phyloP scores from a whole-genome alignment of 768 basidiomycete species.

The Clitopilus hobsonii region DNA sequence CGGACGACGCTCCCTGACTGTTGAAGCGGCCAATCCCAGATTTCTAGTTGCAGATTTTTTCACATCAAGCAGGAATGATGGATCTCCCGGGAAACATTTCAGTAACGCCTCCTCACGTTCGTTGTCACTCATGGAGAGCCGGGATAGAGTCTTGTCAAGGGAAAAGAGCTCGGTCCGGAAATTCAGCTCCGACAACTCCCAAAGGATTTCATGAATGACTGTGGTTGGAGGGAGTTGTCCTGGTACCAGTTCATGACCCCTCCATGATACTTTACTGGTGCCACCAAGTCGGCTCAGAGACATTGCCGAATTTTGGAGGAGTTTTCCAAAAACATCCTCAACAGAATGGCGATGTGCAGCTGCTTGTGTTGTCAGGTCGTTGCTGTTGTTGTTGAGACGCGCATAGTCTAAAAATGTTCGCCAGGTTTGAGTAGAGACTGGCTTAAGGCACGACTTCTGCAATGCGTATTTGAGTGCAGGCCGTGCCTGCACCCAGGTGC shows the following conservation, averaged over 20 bases:
- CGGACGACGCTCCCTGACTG: neutral
- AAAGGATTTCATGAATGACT: conserved; percentile 1
- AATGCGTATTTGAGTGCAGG: neutral
- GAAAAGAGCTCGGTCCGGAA: neutral
- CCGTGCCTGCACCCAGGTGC: neutral
- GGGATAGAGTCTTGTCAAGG: neutral
- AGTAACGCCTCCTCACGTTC: neutral
- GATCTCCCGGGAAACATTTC: no score
- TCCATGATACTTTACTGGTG: conserved; percentile 5
- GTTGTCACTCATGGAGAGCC: neutral
- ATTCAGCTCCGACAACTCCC: conserved; percentile 6
- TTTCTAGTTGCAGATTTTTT: neutral
- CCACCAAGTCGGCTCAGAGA: no score
- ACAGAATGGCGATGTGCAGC: no score
- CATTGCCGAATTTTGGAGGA: neutral
- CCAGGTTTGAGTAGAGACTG: neutral
- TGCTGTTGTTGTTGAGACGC: no score
- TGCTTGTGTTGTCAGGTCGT: no score
- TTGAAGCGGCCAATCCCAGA: neutral
- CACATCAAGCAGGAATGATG: no score
- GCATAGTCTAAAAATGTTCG: neutral
- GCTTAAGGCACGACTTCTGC: neutral
- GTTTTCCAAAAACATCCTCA: neutral
- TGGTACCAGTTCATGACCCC: conserved; percentile 1
- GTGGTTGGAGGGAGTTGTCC: neutral